Conservation (phyloP, 2,329 filamentous ascomycete genomes). For the Cryphonectria naterciae region DNA sequence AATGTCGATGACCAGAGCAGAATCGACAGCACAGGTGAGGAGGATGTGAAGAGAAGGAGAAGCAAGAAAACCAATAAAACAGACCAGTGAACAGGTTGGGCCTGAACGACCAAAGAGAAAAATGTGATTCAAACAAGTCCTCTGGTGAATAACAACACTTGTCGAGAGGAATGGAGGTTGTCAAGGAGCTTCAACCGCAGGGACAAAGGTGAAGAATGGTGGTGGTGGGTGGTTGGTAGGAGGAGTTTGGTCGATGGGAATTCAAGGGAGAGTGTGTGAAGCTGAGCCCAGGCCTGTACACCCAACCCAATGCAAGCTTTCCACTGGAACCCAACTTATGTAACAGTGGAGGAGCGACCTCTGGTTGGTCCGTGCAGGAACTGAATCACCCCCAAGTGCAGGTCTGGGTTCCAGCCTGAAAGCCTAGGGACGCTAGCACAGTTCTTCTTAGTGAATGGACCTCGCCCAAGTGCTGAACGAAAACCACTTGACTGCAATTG, state of each 20-base stretch:
- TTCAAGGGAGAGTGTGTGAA: slow-evolving; percentile 11
- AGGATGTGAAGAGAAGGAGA: not conserved
- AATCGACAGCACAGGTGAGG: not conserved
- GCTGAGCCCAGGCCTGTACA: slow-evolving; percentile 7
- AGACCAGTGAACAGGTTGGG: not conserved
- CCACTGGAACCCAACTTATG: slow-evolving; percentile 1
- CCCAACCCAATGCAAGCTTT: not conserved
- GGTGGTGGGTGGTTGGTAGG: slow-evolving; percentile 4
- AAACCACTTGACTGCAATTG: not conserved
- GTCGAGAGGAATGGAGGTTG: slow-evolving; percentile 5
- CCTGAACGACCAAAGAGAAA: not conserved
- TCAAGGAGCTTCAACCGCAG: not conserved
- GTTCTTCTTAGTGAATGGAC: not conserved
- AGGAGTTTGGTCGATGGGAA: not conserved
- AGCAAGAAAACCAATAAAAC: no score
- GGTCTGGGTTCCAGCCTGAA: not conserved
- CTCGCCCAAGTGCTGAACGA: not conserved
- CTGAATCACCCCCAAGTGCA: not conserved
- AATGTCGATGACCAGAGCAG: not conserved
- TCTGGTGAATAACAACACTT: slow-evolving; percentile 20
- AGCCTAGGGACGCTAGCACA: not conserved
- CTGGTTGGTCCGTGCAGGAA: not conserved
- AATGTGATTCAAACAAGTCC: not conserved
- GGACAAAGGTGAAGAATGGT: not conserved
- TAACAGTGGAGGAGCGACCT: not conserved